Evolutionary conservation across 805 yeast genomes (phyloP).

Genomic region (Yamadazyma laniorum): DNA sequence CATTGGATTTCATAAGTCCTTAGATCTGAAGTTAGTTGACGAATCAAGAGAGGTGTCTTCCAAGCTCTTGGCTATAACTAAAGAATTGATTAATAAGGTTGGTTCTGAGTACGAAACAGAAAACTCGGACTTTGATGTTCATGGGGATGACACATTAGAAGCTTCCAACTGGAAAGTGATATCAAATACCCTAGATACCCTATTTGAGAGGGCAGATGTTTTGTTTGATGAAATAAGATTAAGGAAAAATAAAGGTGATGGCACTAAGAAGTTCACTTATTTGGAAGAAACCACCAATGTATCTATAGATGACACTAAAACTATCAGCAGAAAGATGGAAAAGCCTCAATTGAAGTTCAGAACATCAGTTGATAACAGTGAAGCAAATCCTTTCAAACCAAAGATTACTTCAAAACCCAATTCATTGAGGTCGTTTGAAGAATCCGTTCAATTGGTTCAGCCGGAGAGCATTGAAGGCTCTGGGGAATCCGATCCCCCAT

Average conservation of each 20-base stretch:
- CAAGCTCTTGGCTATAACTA: constrained; percentile 45
- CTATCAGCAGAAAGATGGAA: constrained; percentile 29
- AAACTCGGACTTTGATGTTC: constrained; percentile 15
- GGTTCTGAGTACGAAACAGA: constrained; percentile 8
- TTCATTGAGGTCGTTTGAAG: constrained; percentile 55
- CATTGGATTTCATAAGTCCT: constrained; percentile 66
- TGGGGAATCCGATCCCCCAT: constrained; percentile 48
- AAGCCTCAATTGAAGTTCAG: constrained; percentile 74
- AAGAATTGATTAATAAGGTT: constrained; percentile 35
- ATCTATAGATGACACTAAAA: constrained; percentile 10
- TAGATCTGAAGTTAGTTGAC: constrained; percentile 48
- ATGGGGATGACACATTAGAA: constrained; percentile 20
- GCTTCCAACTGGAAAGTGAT: constrained; percentile 60
- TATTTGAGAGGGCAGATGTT: constrained; percentile 76
- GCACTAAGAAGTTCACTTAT: constrained; percentile 36
- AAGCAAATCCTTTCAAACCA: constrained; percentile 74
- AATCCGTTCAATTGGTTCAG: constrained; percentile 37
- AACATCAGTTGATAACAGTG: constrained; percentile 63
- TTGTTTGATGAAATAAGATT: constrained; percentile 50
- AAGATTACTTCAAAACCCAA: constrained; percentile 70
- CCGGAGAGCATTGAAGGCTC: constrained; percentile 23
- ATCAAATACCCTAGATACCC: constrained; percentile 59
- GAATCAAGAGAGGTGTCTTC: constrained; percentile 26
- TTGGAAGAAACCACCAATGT: constrained; percentile 44
- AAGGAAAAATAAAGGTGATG: constrained; percentile 9